Evolutionary conservation across 2,329 filamentous ascomycete species (phyloP).

Genomic region (Onygenales sp.): DNA sequence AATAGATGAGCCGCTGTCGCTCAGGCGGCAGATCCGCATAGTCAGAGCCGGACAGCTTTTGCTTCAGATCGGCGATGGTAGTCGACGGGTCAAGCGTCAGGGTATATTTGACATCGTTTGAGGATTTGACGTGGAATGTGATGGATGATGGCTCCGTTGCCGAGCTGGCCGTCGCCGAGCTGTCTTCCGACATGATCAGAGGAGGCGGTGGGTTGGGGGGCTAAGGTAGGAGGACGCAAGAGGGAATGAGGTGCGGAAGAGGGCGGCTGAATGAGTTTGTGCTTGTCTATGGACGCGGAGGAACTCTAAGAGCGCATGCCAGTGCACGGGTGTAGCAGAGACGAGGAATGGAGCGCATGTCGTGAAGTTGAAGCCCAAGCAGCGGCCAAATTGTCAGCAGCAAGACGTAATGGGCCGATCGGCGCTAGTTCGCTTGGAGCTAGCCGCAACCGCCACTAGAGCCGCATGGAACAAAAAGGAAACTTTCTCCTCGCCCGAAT

Average conservation of each 20-base stretch:
- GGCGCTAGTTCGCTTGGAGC: slow-evolving; percentile 2
- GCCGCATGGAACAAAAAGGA: slow-evolving; percentile 9
- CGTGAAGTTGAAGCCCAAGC: neutral
- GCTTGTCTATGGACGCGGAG: neutral
- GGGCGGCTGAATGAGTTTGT: neutral
- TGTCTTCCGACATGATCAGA: slow-evolving; percentile 31
- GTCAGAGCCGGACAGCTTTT: slow-evolving; percentile 69
- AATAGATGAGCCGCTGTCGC: slow-evolving; percentile 93
- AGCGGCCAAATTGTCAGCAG: neutral
- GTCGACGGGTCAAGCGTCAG: slow-evolving; percentile 70
- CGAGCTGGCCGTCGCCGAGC: slow-evolving; percentile 30
- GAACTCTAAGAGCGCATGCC: slow-evolving; percentile 4
- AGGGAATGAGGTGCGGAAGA: neutral
- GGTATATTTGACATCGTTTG: slow-evolving; percentile 74
- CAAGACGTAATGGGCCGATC: neutral
- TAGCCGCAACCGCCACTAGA: slow-evolving; percentile 5
- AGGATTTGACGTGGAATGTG: slow-evolving; percentile 97
- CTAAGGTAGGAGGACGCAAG: neutral
- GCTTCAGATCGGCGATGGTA: slow-evolving; percentile 78
- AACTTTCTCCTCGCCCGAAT: slow-evolving; percentile 4
- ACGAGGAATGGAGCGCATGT: neutral
- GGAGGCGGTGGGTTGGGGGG: slow-evolving; percentile 1
- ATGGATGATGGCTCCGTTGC: slow-evolving; percentile 60
- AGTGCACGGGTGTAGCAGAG: neutral
- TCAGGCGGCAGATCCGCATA: slow-evolving; percentile 81